Base-by-base conservation (phyloP, 371 early-diverging fungal genomes). In the Mortierella sp. region DNA sequence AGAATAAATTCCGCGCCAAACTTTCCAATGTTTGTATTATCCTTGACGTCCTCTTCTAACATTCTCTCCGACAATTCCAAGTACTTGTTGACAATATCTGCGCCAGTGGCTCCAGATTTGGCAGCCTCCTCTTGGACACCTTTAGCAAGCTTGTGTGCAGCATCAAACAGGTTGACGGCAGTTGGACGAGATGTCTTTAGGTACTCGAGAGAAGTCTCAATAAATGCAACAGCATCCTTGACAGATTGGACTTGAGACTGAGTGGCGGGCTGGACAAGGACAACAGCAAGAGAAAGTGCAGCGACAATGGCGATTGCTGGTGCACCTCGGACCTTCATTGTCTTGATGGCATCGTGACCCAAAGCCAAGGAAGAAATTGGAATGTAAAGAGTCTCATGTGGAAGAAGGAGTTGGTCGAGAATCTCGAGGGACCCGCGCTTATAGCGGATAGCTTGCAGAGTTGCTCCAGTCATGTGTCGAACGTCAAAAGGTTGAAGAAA, bases 261-360 rank as follows among this genome's bases (percentile, higher is more conserved):
- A 12, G 66, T 66, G 23, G 61, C 22, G 2, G 74, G 40, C 2
- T 57, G 72, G 54, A 64, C 70, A 10, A 96, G 85, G 64, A 97
- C 97, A 0, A 96, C 95, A 17, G 96, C 97, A 10, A 98, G 87
- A 2, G 96, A 90, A 4, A 97, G 87, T 1, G 95, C 96, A 13
- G 97, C 98, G 13, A 97, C 97, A 67, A 98, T 96, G 68, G 96
- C 98, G 71, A 98, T 98, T 23, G 98, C 98, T n/a, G 98, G 98
- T 6, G 97, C 94, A 26, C 95, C 95, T 47, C 95, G 90, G 10
- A 94, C 93, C 86, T 97, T 96, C 98, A 98, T 98, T 64, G 93
- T 90, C 76, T 92, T 93, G 83, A 98, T 98, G 45, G 92, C 96
- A 57, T 89, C 87, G 85, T 96, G 96, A 10, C 97, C 97, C 22